Percentiles rank a stretch among this genome's conserved stretches.
Conservation (phyloP, 2,329 filamentous ascomycete species). For the Fusarium robinianum region DNA sequence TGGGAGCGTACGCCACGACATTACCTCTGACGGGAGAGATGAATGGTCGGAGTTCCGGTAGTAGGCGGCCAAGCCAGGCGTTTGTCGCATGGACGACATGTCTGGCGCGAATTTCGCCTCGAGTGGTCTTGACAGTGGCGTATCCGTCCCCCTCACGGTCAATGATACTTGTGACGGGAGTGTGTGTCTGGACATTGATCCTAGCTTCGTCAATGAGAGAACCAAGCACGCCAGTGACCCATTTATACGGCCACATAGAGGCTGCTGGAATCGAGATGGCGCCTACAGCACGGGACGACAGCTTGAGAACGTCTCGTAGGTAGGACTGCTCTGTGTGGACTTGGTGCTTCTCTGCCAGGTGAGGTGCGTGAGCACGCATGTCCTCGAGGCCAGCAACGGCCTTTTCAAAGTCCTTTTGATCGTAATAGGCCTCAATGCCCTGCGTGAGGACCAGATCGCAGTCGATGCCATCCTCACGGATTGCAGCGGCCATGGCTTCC, state of each 20-base stretch:
- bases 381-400: conserved; percentile 20
- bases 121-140: conserved; percentile 22
- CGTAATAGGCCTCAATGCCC: conserved; percentile 17
- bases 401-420: conserved; percentile 15
- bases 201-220: conserved; percentile 3
- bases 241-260: conserved; percentile 35
- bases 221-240: conserved; percentile 20
- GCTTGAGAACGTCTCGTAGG: conserved; percentile 11
- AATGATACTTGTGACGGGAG: conserved; percentile 15
- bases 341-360: conserved; percentile 16
- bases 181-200: conserved; percentile 32
- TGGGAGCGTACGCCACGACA: not conserved
- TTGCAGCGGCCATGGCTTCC: conserved; percentile 24
- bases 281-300: conserved; percentile 1
- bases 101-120: conserved; percentile 25
- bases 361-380: conserved; percentile 15
- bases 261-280: conserved; percentile 24
- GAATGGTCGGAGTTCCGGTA: conserved; percentile 29
- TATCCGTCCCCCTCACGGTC: conserved; percentile 6
- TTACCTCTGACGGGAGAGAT: conserved; percentile 12
- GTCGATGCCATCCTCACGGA: conserved; percentile 21
- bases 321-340: conserved; percentile 11
- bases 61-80: conserved; percentile 31
- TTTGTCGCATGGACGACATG: conserved; percentile 36
- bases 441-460: conserved; percentile 20